Percentiles rank a stretch among this genome's conserved stretches.
Conservation (phyloP, 768 basidiomycete genomes). For the Lepiota venenata region DNA sequence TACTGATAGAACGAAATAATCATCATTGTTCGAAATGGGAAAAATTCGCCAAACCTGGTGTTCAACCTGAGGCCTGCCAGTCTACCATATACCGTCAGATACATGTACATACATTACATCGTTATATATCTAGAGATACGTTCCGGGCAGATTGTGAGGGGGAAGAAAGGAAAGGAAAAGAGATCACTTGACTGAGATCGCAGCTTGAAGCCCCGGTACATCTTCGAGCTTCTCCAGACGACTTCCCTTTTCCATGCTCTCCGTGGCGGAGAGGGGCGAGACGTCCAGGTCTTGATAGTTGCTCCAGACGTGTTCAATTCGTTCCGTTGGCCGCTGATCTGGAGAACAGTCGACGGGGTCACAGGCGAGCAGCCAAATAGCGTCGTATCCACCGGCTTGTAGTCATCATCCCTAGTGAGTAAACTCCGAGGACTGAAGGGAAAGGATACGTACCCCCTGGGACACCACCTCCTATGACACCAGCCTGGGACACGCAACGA, state of each 20-base stretch:
- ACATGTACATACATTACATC: constrained; percentile 11
- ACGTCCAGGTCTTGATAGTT: constrained; percentile 59
- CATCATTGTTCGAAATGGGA: too few species aligned
- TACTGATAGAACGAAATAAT: too few species aligned
- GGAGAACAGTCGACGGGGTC: constrained; percentile 47
- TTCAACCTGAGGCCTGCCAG: too few species aligned
- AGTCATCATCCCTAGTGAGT: constrained; percentile 3
- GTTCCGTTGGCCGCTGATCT: constrained; percentile 47
- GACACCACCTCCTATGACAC: constrained; percentile 92
- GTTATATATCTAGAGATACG: constrained; percentile 8
- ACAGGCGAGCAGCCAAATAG: constrained; percentile 88
- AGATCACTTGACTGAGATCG: constrained; percentile 19
- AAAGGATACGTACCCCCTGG: constrained; percentile 75
- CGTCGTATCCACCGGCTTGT: constrained; percentile 96
- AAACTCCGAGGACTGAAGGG: not conserved
- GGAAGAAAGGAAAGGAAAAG: not conserved
- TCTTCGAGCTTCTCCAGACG: constrained; percentile 56
- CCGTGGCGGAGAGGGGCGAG: constrained; percentile 67
- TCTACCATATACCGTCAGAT: not conserved
- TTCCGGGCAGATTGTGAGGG: not conserved
- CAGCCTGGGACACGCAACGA: constrained; percentile 69
- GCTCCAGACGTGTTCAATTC: constrained; percentile 69
- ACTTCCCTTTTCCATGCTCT: constrained; percentile 66
- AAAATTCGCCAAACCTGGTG: too few species aligned
- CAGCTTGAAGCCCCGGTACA: constrained; percentile 51